Evolutionary conservation across 108 stramenopile genomes (phyloP).

Genomic region (Nannochloropsis granulata): DNA sequence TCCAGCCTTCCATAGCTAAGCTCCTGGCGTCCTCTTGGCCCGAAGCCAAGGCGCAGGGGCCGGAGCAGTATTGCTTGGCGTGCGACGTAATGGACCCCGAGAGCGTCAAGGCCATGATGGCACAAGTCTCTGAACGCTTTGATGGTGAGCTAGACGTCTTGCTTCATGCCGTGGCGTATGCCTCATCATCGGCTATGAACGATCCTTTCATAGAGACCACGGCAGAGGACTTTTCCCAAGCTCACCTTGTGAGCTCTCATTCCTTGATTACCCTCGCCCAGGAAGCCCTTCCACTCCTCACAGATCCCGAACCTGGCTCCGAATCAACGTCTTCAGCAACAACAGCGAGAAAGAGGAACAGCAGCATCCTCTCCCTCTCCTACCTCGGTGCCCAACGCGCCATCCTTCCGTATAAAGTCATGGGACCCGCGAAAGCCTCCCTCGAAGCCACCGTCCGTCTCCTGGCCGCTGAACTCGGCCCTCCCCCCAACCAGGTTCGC

Average conservation of each 20-base stretch:
- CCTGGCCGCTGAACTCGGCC: constrained; percentile 11
- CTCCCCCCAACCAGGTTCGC: neutral
- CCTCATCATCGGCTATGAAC: constrained; percentile 16
- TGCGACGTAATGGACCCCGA: neutral
- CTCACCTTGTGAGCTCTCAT: constrained; percentile 18
- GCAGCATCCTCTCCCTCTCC: neutral
- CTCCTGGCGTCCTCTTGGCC: neutral
- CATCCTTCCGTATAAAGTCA: constrained; percentile 15
- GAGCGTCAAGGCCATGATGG: neutral
- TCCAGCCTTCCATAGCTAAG: neutral
- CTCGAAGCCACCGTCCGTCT: constrained; percentile 21
- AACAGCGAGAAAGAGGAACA: neutral
- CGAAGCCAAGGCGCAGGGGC: neutral
- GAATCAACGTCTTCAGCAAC: neutral
- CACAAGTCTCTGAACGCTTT: neutral
- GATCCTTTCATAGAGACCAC: constrained; percentile 1
- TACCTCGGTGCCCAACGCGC: neutral
- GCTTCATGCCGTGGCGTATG: constrained; percentile 21
- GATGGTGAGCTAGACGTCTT: constrained; percentile 2
- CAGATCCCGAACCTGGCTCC: neutral
- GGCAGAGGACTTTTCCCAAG: constrained; percentile 5
- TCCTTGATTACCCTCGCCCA: constrained; percentile 3
- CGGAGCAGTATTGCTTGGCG: neutral
- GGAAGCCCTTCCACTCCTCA: constrained; percentile 9
- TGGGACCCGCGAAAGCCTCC: constrained; percentile 28